Percentiles rank a stretch among this genome's conserved stretches.
These are phyloP conservation scores for Neurospora sp. DNA, from an alignment of 2,329 filamentous ascomycete species.

Conservation along the genomic window DNA sequence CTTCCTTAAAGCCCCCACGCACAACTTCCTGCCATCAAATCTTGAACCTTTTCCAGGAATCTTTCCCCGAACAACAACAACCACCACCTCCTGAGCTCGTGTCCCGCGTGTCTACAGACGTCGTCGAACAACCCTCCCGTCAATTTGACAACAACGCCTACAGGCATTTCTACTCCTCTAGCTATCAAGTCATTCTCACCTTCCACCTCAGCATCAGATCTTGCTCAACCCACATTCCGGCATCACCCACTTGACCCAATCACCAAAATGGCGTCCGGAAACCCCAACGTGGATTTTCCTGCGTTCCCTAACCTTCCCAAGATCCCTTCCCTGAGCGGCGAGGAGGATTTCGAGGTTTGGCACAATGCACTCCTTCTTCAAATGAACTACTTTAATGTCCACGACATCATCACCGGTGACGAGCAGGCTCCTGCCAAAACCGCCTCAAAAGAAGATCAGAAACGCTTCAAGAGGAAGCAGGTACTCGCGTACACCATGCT, in stretches of 20 bases:
- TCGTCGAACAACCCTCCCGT: background rate
- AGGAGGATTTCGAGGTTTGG: background rate
- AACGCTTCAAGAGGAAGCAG: background rate
- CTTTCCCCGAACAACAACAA: background rate
- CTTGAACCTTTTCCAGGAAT: background rate
- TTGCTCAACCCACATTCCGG: background rate
- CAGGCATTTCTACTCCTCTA: background rate
- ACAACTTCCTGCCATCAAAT: background rate
- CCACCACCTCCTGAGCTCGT: background rate
- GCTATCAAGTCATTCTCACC: background rate
- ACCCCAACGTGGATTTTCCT: background rate
- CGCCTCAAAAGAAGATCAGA: background rate
- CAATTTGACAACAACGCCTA: background rate
- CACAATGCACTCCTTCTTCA: background rate
- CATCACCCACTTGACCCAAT: background rate
- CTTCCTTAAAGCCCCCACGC: background rate
- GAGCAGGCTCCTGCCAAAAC: background rate
- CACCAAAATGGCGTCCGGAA: background rate
- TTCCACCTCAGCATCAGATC: background rate
- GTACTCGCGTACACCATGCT: background rate
- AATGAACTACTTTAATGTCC: background rate
- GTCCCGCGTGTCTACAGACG: background rate
- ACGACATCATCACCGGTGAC: background rate
- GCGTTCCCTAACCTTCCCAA: background rate
- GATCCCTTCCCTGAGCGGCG: background rate